A percentile compares a stretch with the other conserved stretches of the same genome.
phyloP scores from a whole-genome alignment of 352 stramenopile species.

The Globisporangium nodosum region DNA sequence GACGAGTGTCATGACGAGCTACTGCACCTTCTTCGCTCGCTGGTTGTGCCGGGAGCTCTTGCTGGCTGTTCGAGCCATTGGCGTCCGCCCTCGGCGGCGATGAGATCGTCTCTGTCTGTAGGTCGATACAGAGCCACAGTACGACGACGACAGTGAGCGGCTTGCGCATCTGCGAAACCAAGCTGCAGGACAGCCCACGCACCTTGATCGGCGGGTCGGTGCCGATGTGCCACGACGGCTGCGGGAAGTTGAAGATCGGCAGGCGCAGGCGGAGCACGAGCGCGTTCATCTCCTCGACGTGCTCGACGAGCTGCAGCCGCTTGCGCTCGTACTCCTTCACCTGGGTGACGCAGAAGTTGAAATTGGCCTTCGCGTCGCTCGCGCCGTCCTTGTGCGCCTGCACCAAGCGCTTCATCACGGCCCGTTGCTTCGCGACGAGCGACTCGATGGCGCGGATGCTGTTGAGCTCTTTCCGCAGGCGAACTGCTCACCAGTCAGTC shows the following conservation, averaged over 20 bases:
- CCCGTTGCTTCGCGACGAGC: conserved; percentile 16
- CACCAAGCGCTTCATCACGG: conserved; percentile 13
- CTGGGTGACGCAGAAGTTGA: conserved; percentile 19
- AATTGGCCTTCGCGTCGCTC: conserved; percentile 8
- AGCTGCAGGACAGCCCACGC: neutral
- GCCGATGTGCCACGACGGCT: conserved; percentile 26
- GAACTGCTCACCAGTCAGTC: conserved; percentile 2
- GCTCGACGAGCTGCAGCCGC: conserved; percentile 16
- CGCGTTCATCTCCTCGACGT: conserved; percentile 27
- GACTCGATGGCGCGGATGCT: conserved; percentile 12
- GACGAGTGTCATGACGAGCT: neutral
- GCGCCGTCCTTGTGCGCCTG: conserved; percentile 7
- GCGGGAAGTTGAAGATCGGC: conserved; percentile 38
- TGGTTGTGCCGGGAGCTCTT: neutral
- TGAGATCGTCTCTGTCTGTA: neutral
- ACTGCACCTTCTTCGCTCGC: neutral
- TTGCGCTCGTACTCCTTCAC: conserved; percentile 23
- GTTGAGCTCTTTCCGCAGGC: conserved; percentile 11
- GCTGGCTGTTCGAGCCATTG: neutral
- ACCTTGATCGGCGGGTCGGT: conserved; percentile 31
- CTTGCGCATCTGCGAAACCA: too few relatives aligned
- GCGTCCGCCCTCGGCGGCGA: neutral
- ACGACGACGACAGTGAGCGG: neutral
- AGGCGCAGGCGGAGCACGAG: conserved; percentile 19
- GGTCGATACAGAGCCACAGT: neutral